Percentiles rank a stretch among this genome's conserved stretches.
Conservation (phyloP, 352 stramenopile genomes). For the Blastocystis hominis region DNA sequence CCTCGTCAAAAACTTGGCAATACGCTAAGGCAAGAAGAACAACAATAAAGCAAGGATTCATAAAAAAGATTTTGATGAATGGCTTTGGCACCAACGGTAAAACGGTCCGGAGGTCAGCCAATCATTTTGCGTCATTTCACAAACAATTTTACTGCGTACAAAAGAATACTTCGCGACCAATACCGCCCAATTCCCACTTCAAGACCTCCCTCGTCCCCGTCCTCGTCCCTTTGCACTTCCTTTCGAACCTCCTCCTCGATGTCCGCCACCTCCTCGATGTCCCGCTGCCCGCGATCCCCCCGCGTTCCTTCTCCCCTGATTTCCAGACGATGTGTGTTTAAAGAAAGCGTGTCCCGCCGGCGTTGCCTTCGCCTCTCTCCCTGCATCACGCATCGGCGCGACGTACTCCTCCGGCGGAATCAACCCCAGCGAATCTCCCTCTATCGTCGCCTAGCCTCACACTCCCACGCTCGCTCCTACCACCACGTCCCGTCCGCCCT, state of each 20-base stretch:
- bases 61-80: not conserved
- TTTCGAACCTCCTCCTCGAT: not conserved
- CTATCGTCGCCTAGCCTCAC: not conserved
- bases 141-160: not conserved
- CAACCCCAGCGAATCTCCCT: not conserved
- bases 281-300: not conserved
- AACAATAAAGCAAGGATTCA: not conserved
- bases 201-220: not conserved
- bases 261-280: not conserved
- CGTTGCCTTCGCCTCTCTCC: not conserved
- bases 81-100: not conserved
- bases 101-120: not conserved
- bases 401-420: conserved; percentile 41
- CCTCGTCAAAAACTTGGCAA: not conserved
- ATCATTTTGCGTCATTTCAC: not conserved
- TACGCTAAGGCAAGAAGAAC: not conserved
- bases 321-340: not conserved
- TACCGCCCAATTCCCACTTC: not conserved
- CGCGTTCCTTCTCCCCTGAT: not conserved
- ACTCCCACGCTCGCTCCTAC: not conserved
- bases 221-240: not conserved
- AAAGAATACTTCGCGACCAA: not conserved
- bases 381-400: not conserved
- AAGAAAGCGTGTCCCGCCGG: not conserved
- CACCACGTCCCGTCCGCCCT: not conserved